Conservation (phyloP, 495 filamentous ascomycete species). For the Stereocaulon alpinum region DNA sequence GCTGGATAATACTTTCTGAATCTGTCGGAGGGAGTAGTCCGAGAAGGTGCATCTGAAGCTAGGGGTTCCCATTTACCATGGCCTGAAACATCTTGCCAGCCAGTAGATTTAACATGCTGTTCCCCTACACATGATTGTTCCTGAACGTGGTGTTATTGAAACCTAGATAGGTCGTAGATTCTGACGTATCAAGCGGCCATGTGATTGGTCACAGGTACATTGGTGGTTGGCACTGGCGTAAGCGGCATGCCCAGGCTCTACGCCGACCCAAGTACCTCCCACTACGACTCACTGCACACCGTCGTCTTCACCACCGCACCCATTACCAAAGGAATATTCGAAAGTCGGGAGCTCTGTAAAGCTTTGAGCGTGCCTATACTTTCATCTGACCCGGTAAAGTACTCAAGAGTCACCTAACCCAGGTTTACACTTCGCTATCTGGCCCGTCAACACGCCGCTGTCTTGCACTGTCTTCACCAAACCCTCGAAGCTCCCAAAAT, state of each 20-base stretch:
- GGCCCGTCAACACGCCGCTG: background rate
- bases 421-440: background rate
- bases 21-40: too few relatives aligned
- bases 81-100: background rate
- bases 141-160: background rate
- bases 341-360: background rate
- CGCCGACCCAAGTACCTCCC: background rate
- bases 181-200: background rate
- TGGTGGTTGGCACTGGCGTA: conserved; percentile 6
- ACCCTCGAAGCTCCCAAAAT: background rate
- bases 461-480: background rate
- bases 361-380: background rate
- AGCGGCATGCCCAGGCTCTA: conserved; percentile 8
- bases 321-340: too few relatives aligned
- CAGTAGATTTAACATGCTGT: background rate
- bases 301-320: background rate
- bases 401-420: background rate
- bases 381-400: background rate
- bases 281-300: background rate
- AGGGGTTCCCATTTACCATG: background rate
- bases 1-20: too few relatives aligned
- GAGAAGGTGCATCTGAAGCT: background rate
- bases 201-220: conserved; percentile 2
- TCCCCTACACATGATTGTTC: background rate
- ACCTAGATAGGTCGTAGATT: background rate